Percentiles rank a stretch among this genome's conserved stretches.
Conservation (phyloP, 257 asterid genomes). For the Petunia axillaris region DNA sequence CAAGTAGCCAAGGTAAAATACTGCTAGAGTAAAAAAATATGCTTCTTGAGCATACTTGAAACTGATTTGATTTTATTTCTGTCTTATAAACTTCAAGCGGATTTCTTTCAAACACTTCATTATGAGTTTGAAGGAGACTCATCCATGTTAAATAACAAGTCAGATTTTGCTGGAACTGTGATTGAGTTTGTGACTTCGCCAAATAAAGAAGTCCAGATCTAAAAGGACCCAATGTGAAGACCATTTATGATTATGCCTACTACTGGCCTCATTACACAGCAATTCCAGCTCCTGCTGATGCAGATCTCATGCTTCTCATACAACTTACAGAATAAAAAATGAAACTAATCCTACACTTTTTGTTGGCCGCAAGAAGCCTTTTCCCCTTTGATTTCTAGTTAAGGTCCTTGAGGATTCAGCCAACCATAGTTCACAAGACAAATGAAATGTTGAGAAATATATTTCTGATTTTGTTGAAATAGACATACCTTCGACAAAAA, state of each 20-base stretch:
- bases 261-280: slow-evolving; percentile 86
- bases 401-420: neutral
- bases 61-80: slow-evolving; percentile 13
- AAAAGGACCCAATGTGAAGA: slow-evolving; percentile 39
- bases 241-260: slow-evolving; percentile 68
- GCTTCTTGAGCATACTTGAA: neutral
- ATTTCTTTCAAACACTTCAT: slow-evolving; percentile 47
- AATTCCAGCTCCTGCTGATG: slow-evolving; percentile 64
- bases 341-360: no score
- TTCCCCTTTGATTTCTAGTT: neutral
- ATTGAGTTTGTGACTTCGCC: slow-evolving; percentile 80
- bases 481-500: neutral
- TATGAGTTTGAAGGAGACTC: slow-evolving; percentile 57
- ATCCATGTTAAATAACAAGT: slow-evolving; percentile 32
- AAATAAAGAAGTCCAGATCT: slow-evolving; percentile 45
- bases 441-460: neutral
- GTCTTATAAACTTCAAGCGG: slow-evolving; percentile 57
- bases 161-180: slow-evolving; percentile 32
- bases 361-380: no score
- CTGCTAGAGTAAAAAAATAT: no score
- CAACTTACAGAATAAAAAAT: no score
- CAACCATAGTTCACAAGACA: neutral
- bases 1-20: no score
- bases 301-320: slow-evolving; percentile 52
- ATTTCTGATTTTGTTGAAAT: neutral